Evolutionary conservation across 768 basidiomycete genomes (phyloP).

Genomic region (Neoboletus magnificus): DNA sequence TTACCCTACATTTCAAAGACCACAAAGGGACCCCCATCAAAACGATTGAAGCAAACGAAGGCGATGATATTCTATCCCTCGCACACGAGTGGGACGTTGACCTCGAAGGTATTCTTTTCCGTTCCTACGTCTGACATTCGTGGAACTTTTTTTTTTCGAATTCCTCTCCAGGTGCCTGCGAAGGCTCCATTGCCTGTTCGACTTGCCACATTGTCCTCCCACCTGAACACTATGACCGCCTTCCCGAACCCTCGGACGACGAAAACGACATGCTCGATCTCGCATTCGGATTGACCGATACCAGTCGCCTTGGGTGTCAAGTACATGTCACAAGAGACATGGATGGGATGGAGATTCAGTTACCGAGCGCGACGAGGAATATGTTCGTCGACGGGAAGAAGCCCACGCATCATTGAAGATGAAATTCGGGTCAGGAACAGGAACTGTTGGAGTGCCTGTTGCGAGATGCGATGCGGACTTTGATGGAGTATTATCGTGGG

Average conservation of each 20-base stretch:
- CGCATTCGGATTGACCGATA: conserved; percentile 95
- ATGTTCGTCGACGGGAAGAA: conserved; percentile 92
- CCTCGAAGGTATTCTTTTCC: conserved; percentile 69
- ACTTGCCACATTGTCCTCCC: conserved; percentile 86
- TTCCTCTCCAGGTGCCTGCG: conserved; percentile 75
- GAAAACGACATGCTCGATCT: conserved; percentile 99
- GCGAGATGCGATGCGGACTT: background rate
- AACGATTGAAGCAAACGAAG: conserved; percentile 89
- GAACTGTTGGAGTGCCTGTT: background rate
- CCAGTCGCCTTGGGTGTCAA: conserved; percentile 79
- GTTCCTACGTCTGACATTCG: background rate
- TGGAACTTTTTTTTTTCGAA: background rate
- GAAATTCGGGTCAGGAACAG: background rate
- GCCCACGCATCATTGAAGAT: conserved; percentile 43
- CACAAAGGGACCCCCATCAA: conserved; percentile 79
- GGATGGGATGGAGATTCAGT: conserved; percentile 78
- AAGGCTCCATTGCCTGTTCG: conserved; percentile 94
- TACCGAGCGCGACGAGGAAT: conserved; percentile 92
- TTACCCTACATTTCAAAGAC: conserved; percentile 89
- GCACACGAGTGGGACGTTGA: conserved; percentile 97
- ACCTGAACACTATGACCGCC: conserved; percentile 68
- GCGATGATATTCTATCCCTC: conserved; percentile 86
- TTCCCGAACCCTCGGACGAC: conserved; percentile 94
- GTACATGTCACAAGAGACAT: conserved; percentile 75
- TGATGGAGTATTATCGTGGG: conserved; percentile 5